These are phyloP conservation scores for Rhynchospora breviuscula DNA, from an alignment of 176 grass and related monocot species.

Conservation along the genomic window DNA sequence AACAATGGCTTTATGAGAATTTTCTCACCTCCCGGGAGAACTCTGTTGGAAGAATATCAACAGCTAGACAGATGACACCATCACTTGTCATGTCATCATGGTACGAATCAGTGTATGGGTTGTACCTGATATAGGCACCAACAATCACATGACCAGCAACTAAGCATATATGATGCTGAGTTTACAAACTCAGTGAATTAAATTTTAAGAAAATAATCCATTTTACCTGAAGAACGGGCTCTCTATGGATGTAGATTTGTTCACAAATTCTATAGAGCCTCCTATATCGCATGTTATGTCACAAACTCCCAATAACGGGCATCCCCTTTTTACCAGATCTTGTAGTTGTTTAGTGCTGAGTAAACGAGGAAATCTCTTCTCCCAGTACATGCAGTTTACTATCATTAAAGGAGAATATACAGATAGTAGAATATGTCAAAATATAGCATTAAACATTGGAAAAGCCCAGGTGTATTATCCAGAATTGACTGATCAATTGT, in stretches of 20 bases:
- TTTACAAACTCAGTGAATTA: conserved; percentile 18
- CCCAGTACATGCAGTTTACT: conserved; percentile 99
- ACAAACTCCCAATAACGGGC: conserved; percentile 67
- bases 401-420: conserved; percentile 17
- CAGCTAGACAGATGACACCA: conserved; percentile 84
- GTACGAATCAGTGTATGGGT: conserved; percentile 65
- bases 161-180: background rate
- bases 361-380: conserved; percentile 83
- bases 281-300: conserved; percentile 96
- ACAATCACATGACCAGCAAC: background rate
- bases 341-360: conserved; percentile 64
- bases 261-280: conserved; percentile 92
- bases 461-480: background rate
- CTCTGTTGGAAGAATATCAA: conserved; percentile 91
- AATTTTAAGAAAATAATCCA: background rate
- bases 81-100: conserved; percentile 71
- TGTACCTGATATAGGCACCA: conserved; percentile 45
- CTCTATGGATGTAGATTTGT: conserved; percentile 76
- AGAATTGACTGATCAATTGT: background rate
- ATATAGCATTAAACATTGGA: background rate
- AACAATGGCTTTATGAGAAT: conserved; percentile 17
- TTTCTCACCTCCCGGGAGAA: conserved; percentile 76
- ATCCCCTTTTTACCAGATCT: conserved; percentile 56
- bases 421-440: conserved; percentile 18
- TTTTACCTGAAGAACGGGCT: conserved; percentile 81